Conservation (phyloP, 2,329 filamentous ascomycete genomes). For the Aspergillus piperis region DNA sequence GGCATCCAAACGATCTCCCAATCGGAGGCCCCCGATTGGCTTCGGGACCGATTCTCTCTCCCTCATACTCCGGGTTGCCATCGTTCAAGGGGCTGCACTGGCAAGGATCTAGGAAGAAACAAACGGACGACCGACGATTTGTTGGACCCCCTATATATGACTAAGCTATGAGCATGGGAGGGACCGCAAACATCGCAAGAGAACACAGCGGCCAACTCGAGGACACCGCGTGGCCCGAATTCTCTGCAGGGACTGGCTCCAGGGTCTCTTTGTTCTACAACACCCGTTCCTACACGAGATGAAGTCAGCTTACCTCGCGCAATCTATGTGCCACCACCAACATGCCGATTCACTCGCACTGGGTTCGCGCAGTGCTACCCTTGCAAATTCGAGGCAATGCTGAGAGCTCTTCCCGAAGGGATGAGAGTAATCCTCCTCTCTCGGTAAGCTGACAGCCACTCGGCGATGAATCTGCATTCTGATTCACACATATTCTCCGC, state of each 20-base stretch:
- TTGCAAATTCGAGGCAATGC: neutral
- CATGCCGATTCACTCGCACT: neutral
- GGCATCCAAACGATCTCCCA: neutral
- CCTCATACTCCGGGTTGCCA: neutral
- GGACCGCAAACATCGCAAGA: neutral
- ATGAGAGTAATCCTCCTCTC: neutral
- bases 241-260: neutral
- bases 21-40: neutral
- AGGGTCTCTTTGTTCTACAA: neutral
- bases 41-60: neutral
- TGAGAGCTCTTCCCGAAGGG: neutral
- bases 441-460: neutral
- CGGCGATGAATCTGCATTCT: neutral
- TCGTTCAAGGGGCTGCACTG: neutral
- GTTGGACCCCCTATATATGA: neutral
- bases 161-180: neutral
- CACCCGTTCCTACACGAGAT: neutral
- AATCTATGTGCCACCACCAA: neutral
- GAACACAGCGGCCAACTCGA: neutral
- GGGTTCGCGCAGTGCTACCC: neutral
- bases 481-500: neutral
- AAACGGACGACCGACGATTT: neutral
- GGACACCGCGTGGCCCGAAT: neutral
- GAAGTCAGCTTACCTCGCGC: slow-evolving; percentile 1
- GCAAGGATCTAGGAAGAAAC: neutral